A percentile compares a stretch with the other conserved stretches of the same genome.
Evolutionary conservation across 2,329 filamentous ascomycete genomes (phyloP).

Genomic region (Fusarium sp.): DNA sequence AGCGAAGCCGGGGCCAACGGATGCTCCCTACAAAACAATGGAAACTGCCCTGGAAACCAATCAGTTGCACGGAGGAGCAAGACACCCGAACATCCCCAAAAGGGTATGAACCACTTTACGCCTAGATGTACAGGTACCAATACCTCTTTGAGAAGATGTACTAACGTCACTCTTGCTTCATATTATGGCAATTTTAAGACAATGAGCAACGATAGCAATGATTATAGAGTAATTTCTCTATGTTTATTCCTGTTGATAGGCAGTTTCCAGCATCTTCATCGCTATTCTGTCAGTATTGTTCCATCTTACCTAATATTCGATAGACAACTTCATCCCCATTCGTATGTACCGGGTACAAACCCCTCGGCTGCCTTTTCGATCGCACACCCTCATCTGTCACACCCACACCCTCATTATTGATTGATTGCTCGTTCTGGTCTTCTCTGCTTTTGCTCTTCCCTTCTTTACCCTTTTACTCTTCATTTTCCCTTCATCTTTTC

Average conservation of each 20-base stretch:
- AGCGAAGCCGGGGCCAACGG: constrained; percentile 14
- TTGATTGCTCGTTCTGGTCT: constrained; percentile 20
- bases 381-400: constrained; percentile 41
- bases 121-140: constrained; percentile 9
- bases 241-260: background rate
- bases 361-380: constrained; percentile 40
- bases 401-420: constrained; percentile 41
- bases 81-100: constrained; percentile 10
- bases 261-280: constrained; percentile 3
- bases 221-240: background rate
- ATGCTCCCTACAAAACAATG: constrained; percentile 17
- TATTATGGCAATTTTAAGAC: constrained; percentile 25
- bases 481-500: constrained; percentile 14
- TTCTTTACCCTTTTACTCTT: constrained; percentile 15
- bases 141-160: constrained; percentile 12
- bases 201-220: constrained; percentile 1
- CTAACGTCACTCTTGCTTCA: constrained; percentile 27
- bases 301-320: background rate
- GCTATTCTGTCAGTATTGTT: background rate
- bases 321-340: constrained; percentile 10
- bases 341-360: constrained; percentile 32
- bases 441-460: constrained; percentile 1
- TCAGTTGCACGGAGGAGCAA: constrained; percentile 22
- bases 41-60: constrained; percentile 19
- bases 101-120: constrained; percentile 30